Conservation (phyloP, 805 yeast genomes). For the Yamadazyma phyllophila region DNA sequence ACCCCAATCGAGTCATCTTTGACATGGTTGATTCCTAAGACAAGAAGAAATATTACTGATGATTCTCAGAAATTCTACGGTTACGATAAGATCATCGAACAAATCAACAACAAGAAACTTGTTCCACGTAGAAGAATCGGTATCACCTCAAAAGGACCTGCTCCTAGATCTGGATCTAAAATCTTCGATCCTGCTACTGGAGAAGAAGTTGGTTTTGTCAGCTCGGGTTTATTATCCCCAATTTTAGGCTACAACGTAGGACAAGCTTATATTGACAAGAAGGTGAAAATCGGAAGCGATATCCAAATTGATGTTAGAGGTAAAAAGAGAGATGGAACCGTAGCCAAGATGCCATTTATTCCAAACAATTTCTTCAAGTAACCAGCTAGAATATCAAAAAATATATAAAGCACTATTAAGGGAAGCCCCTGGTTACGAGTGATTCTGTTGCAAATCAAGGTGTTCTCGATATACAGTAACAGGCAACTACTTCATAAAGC, state of each 20-base stretch:
- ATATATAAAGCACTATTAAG: no score
- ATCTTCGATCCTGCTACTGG: slow-evolving; percentile 49
- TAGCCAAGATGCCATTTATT: slow-evolving; percentile 85
- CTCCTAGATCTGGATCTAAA: slow-evolving; percentile 81
- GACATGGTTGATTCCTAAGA: slow-evolving; percentile 85
- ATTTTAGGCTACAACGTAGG: slow-evolving; percentile 77
- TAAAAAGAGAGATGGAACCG: slow-evolving; percentile 69
- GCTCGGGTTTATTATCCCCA: slow-evolving; percentile 62
- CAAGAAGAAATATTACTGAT: slow-evolving; percentile 49
- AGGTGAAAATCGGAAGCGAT: slow-evolving; percentile 69
- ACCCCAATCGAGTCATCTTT: slow-evolving; percentile 90
- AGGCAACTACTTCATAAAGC: no score
- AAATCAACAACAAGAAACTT: slow-evolving; percentile 61
- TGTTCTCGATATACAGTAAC: no score
- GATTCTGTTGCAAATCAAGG: no score
- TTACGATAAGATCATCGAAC: slow-evolving; percentile 61
- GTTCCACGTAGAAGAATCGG: slow-evolving; percentile 70
- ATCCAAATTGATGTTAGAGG: slow-evolving; percentile 79
- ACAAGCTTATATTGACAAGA: slow-evolving; percentile 81
- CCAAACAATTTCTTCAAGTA: slow-evolving; percentile 55
- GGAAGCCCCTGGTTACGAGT: no score
- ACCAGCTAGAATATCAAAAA: neutral
- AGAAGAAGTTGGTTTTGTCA: slow-evolving; percentile 52
- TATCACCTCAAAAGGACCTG: slow-evolving; percentile 74
- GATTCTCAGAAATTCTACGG: slow-evolving; percentile 66